Evolutionary conservation across 352 stramenopile species (phyloP), one percentile per base, ranked within the genome.

Genomic region (Phytophthora fragariae): DNA sequence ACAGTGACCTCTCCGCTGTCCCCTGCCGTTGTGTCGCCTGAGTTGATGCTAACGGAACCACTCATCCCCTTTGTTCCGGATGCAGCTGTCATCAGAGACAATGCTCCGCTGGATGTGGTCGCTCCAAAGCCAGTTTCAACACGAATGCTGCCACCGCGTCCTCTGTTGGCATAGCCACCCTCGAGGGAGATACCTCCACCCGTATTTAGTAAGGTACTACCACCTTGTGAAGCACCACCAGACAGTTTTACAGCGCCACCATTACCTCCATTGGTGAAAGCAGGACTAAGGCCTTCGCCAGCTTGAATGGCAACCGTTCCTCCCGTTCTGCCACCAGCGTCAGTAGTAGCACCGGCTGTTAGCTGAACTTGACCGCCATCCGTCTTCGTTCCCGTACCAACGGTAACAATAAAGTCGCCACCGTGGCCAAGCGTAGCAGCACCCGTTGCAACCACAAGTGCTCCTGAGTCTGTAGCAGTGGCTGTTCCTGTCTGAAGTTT

Each of bases 221-320:
- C 68, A 19, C 95, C 90, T 80, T 97, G 75, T 29, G 88, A 89
- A 49, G 84, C 85, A 62, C 96, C 94, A 63, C 92, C 93, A 68
- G 82, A 85, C 31, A 98, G 50, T 9, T 90, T 84, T 14, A 98
- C 79, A n/a, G 85, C 73, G 39, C 94, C 96, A n/a, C 95, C 94
- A 65, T 91, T 83, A 21, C 94, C 94, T 54, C 93, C 92, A 69
- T 96, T 85, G 2, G 77, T 88, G 60, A 86, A 94, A 68, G 84
- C 81, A 44, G 65, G 75, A 35, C 81, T 91, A 2, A 77, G 74
- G 27, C 88, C 88, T 83, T 93, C 88, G 14, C 82, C 83, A 27
- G 82, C 82, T 62, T 86, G 85, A 44, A 95, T 49, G 5, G 74
- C 78, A 15, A 93, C 79, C 27, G 33, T 73, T 60, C 75, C 70